phyloP scores from a whole-genome alignment of 805 yeast species.

The Jamesozyma gamospora region DNA sequence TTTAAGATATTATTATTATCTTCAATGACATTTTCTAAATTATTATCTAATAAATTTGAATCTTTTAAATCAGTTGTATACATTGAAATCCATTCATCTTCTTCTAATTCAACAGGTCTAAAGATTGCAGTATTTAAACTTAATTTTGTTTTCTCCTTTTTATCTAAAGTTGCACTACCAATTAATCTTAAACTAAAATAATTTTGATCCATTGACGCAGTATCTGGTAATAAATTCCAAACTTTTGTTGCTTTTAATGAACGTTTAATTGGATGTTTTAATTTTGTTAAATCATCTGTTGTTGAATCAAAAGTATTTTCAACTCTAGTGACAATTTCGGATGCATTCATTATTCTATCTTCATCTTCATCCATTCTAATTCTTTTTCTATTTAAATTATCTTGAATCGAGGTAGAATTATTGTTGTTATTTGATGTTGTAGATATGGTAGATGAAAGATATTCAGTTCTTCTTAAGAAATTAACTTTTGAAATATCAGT shows the following conservation, averaged over 20 bases:
- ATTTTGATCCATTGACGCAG: slow-evolving; percentile 77
- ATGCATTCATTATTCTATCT: slow-evolving; percentile 18
- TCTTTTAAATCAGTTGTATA: slow-evolving; percentile 42
- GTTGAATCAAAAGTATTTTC: slow-evolving; percentile 70
- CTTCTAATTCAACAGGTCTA: slow-evolving; percentile 59
- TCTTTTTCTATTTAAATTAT: slow-evolving; percentile 12
- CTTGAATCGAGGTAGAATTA: neutral
- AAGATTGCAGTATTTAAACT: slow-evolving; percentile 52
- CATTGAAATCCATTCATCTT: slow-evolving; percentile 70
- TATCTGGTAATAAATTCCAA: slow-evolving; percentile 82
- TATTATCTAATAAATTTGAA: slow-evolving; percentile 31
- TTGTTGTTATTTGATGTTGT: slow-evolving; percentile 26
- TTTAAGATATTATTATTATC: slow-evolving; percentile 7
- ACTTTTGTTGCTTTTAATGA: slow-evolving; percentile 62
- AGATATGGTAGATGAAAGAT: slow-evolving; percentile 51
- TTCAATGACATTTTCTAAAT: slow-evolving; percentile 31
- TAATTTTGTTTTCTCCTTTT: slow-evolving; percentile 27
- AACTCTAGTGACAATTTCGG: slow-evolving; percentile 33
- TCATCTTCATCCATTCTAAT: slow-evolving; percentile 25
- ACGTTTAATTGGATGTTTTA: slow-evolving; percentile 74
- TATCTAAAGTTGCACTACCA: slow-evolving; percentile 39
- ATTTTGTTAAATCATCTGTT: slow-evolving; percentile 28
- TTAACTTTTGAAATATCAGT: slow-evolving; percentile 40
- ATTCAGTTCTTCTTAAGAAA: slow-evolving; percentile 92
- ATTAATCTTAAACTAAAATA: slow-evolving; percentile 54